phyloP scores from a whole-genome alignment of 352 stramenopile species.

The Globisporangium lucens region DNA sequence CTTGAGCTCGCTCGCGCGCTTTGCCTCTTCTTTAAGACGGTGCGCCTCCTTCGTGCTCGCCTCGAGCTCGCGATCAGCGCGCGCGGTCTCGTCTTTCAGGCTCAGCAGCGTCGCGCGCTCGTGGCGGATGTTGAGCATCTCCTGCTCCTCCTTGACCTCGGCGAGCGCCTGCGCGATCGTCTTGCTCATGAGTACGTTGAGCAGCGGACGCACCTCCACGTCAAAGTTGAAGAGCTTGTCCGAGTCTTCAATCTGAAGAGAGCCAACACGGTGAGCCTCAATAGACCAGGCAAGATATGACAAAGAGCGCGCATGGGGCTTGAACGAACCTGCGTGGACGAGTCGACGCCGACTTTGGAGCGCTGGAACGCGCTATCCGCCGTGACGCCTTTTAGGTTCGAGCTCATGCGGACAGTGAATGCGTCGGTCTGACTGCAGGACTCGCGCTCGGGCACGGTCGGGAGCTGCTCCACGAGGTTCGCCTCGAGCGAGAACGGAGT shows the following conservation, averaged over 20 bases:
- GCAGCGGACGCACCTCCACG: constrained; percentile 63
- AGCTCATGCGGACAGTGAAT: constrained; percentile 37
- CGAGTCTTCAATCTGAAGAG: constrained; percentile 60
- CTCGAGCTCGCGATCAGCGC: constrained; percentile 47
- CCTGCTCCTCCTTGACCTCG: constrained; percentile 76
- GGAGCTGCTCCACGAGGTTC: constrained; percentile 61
- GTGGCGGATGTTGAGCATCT: constrained; percentile 46
- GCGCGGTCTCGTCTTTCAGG: constrained; percentile 39
- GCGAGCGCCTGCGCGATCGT: constrained; percentile 72
- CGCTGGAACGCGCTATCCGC: constrained; percentile 53
- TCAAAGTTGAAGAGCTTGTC: constrained; percentile 84
- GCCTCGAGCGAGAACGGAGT: constrained; percentile 53
- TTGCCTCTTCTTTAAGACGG: constrained; percentile 44
- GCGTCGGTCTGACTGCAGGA: constrained; percentile 67
- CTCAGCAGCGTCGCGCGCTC: constrained; percentile 39
- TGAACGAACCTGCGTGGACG: constrained; percentile 48
- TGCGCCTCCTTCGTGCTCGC: constrained; percentile 47
- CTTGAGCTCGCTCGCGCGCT: constrained; percentile 41
- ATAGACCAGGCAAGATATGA: neutral
- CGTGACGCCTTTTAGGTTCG: constrained; percentile 30
- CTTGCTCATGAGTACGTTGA: constrained; percentile 80
- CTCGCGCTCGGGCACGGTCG: constrained; percentile 32
- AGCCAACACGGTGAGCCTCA: neutral
- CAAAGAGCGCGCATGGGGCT: neutral
- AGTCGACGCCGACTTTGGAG: constrained; percentile 74